Evolutionary conservation across 345 rosid genomes (phyloP), one percentile per base, ranked within the genome.

Genomic region (Populus pruinosa): DNA sequence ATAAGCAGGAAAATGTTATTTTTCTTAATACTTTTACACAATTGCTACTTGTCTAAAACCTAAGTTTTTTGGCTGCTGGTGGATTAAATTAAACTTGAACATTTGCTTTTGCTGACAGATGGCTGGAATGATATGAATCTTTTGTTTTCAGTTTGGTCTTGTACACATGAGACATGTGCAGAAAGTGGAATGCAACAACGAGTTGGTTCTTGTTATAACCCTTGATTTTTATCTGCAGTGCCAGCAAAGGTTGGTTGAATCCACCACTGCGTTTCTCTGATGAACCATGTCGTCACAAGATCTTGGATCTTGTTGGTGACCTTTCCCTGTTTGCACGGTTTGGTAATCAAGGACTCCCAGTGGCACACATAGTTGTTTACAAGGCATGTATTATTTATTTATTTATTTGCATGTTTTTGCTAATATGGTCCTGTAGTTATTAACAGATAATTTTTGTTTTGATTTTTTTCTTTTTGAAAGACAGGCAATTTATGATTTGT

Each of bases 281-380:
- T 31, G 98, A 93, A 85, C 91, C 98, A 53, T 90, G 93, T 85
- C 91, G 98, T 38, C 99, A 95, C 79, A 95, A 95, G 88, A 86
- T 87, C 77, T 83, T 95, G 76, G 99, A 95, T 85, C 88, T 95
- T 79, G 77, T 93, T 17, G 98, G 99, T 18, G 99, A 95, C 77
- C 86, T 95, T 73, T 90, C 99, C 73, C 89, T 95, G 43, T 80
- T 85, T 79, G 94, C 94, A 70, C 78, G 33, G 63, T 82, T 27
- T 41, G 98, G 98, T 39, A 91, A 87, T 82, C 97, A 91, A 79
- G 98, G 99, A 68, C 87, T 95, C 86, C 98, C 94, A 1, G 81
- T 88, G 81, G 94, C 97, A 33, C 96, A 92, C 76, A 80, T 93
- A 36, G 86, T 92, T 72, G 91, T 89, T 36, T 91, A 86, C 87